Percentiles rank a stretch among this genome's conserved stretches.
Conservation (phyloP, 2,329 filamentous ascomycete species). For the Fusarium aywerte region DNA sequence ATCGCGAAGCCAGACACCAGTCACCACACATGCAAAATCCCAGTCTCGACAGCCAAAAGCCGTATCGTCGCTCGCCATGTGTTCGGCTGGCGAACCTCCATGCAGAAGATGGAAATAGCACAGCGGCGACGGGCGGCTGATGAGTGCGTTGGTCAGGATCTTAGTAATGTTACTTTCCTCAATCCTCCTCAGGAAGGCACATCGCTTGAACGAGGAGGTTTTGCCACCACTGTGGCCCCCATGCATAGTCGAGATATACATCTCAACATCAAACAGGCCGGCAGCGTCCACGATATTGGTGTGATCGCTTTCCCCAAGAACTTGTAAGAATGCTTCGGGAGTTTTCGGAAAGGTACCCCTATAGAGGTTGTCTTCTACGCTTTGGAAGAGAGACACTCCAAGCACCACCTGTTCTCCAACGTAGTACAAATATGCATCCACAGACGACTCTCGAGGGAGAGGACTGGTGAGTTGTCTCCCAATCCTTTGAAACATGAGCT, state of each 20-base stretch:
- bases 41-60: constrained; percentile 73
- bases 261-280: constrained; percentile 66
- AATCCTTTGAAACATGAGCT: constrained; percentile 50
- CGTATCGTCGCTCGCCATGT: constrained; percentile 58
- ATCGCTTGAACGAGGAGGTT: constrained; percentile 73
- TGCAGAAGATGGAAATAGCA: constrained; percentile 73
- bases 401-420: constrained; percentile 59
- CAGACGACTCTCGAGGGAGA: constrained; percentile 58
- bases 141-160: constrained; percentile 58
- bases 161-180: constrained; percentile 48
- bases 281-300: constrained; percentile 57
- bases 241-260: constrained; percentile 70
- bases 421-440: constrained; percentile 67
- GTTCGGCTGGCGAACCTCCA: constrained; percentile 63
- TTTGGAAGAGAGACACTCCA: constrained; percentile 62
- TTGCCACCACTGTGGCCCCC: constrained; percentile 67
- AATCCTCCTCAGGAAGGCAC: constrained; percentile 67
- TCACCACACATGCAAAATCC: constrained; percentile 72
- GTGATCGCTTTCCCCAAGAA: constrained; percentile 51
- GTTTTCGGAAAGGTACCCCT: not conserved
- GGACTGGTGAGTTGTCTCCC: constrained; percentile 53
- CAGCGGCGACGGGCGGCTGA: constrained; percentile 60
- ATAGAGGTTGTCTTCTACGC: constrained; percentile 36
- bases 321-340: constrained; percentile 9
- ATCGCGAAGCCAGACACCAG: constrained; percentile 68